These are phyloP conservation scores for Hortiboletus campestris DNA, from an alignment of 768 basidiomycete species.

Conservation along the genomic window DNA sequence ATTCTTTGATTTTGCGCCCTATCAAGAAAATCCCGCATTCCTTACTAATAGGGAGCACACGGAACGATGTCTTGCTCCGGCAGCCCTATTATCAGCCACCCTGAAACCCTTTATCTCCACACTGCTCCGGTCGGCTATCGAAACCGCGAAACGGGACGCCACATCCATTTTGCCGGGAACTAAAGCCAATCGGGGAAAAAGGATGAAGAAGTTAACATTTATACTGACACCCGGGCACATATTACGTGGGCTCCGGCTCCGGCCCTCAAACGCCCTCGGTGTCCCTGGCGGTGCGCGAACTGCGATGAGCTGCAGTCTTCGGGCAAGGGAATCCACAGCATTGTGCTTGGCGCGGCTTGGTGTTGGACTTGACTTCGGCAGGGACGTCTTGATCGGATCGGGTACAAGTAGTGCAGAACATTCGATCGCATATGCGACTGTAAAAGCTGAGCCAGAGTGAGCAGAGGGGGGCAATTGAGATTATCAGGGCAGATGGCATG, in stretches of 20 bases:
- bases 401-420: not conserved
- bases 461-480: not conserved
- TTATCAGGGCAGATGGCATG: not conserved
- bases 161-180: slow-evolving; percentile 18
- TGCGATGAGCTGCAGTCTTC: slow-evolving; percentile 1
- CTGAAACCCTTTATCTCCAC: slow-evolving; percentile 33
- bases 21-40: slow-evolving; percentile 6
- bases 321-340: slow-evolving; percentile 18
- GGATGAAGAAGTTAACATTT: slow-evolving; percentile 23
- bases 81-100: slow-evolving; percentile 36
- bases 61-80: slow-evolving; percentile 33
- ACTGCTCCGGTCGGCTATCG: slow-evolving; percentile 34
- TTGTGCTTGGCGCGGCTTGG: slow-evolving; percentile 34
- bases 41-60: slow-evolving; percentile 13
- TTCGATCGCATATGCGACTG: not conserved
- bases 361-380: slow-evolving; percentile 25
- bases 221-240: slow-evolving; percentile 41
- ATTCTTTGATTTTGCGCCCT: slow-evolving; percentile 15
- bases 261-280: slow-evolving; percentile 1
- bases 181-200: slow-evolving; percentile 21
- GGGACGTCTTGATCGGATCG: not conserved
- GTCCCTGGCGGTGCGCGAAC: not conserved
- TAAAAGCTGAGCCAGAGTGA: slow-evolving; percentile 15
- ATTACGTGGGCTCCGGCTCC: slow-evolving; percentile 34
- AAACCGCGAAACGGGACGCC: slow-evolving; percentile 33